These are phyloP conservation scores for Actinomortierella wolfii DNA, from an alignment of 371 early-diverging fungal genomes.

Conservation along the genomic window DNA sequence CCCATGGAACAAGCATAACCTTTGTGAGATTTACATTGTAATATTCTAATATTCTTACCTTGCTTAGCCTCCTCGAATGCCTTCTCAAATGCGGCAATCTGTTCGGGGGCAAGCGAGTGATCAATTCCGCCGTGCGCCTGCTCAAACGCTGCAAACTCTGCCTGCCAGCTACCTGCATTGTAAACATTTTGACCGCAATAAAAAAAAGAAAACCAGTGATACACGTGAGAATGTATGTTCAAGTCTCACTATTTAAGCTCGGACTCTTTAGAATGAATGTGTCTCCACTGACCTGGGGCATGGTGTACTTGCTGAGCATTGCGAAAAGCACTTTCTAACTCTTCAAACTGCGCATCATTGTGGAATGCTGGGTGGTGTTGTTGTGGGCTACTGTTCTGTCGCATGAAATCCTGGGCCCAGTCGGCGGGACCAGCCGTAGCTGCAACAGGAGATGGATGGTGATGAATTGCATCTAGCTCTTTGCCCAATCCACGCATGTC, in stretches of 20 bases:
- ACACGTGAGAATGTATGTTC: background rate
- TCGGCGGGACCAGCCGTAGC: slow-evolving; percentile 44
- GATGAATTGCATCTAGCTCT: slow-evolving; percentile 60
- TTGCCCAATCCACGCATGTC: slow-evolving; percentile 60
- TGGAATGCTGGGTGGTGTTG: slow-evolving; percentile 24
- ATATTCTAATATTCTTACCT: slow-evolving; percentile 34
- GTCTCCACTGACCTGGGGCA: background rate
- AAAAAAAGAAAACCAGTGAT: background rate
- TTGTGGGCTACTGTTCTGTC: slow-evolving; percentile 48
- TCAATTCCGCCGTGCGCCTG: slow-evolving; percentile 44
- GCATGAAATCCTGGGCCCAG: slow-evolving; percentile 77
- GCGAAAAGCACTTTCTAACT: slow-evolving; percentile 66
- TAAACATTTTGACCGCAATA: background rate
- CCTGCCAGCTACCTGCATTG: slow-evolving; percentile 48
- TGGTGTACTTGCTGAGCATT: slow-evolving; percentile 29
- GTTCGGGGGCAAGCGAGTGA: slow-evolving; percentile 48
- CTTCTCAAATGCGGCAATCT: slow-evolving; percentile 67
- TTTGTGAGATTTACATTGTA: too few relatives aligned
- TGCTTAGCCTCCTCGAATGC: slow-evolving; percentile 78
- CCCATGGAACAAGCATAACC: background rate
- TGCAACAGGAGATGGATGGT: slow-evolving; percentile 25
- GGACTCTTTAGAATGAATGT: slow-evolving; percentile 9
- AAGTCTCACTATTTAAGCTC: background rate
- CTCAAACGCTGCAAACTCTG: slow-evolving; percentile 51
- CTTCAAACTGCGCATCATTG: slow-evolving; percentile 53